These are phyloP conservation scores for Corrigiola litoralis DNA, from an alignment of 179 eudicot species.

Conservation along the genomic window DNA sequence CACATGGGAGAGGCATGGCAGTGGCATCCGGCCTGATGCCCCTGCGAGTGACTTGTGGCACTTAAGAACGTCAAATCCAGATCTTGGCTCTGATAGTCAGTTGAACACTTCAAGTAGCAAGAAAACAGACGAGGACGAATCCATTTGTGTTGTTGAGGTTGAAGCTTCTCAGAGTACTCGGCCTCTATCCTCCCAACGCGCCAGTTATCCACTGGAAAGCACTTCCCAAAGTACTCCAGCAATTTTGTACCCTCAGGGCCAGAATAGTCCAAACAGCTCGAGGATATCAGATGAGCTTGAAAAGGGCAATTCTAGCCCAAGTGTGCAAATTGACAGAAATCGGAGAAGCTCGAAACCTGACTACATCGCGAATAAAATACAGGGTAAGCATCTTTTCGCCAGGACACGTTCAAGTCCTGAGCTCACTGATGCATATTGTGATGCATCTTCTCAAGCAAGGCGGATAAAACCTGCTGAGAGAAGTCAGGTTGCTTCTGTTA, in stretches of 20 bases:
- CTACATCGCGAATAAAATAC: conserved; percentile 36
- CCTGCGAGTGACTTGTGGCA: conserved; percentile 30
- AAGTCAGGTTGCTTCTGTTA: conserved; percentile 30
- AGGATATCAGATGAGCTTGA: conserved; percentile 29
- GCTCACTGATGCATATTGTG: conserved; percentile 52
- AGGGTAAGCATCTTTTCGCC: conserved; percentile 59
- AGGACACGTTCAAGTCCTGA: conserved; percentile 90
- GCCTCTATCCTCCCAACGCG: conserved; percentile 21
- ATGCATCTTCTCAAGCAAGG: conserved; percentile 39
- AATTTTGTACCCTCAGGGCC: conserved; percentile 31
- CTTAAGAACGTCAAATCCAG: conserved; percentile 29
- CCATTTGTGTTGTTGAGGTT: conserved; percentile 26
- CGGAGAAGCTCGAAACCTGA: conserved; percentile 36
- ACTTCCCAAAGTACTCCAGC: conserved; percentile 19
- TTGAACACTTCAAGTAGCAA: conserved; percentile 24
- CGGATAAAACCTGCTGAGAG: conserved; percentile 39
- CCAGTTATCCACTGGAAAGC: conserved; percentile 31
- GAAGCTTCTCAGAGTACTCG: conserved; percentile 22
- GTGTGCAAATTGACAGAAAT: conserved; percentile 24
- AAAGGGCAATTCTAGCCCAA: conserved; percentile 24
- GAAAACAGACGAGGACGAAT: conserved; percentile 22
- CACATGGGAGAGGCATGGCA: conserved; percentile 94
- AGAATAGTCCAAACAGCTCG: conserved; percentile 31
- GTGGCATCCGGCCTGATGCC: conserved; percentile 80
- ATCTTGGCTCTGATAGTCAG: conserved; percentile 23